Evolutionary conservation across 495 filamentous ascomycete species (phyloP).

Genomic region (Hypoxylon lienhwacheense): DNA sequence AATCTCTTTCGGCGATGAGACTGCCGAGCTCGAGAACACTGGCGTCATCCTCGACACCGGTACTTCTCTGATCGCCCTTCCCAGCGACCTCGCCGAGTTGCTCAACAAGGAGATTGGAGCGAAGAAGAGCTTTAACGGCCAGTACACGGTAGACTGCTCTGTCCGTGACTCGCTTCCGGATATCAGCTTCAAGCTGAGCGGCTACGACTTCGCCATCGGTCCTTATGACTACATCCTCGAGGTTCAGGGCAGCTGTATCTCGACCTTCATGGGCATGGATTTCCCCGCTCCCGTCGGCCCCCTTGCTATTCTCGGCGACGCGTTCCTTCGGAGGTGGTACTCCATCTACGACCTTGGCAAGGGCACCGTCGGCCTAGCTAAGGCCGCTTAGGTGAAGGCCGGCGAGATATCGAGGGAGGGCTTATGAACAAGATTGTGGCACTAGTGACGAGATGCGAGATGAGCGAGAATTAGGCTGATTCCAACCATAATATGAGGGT

Average conservation of each 20-base stretch:
- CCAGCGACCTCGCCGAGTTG: slow-evolving; percentile 89
- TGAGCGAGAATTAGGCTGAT: slow-evolving; percentile 17
- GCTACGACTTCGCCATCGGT: slow-evolving; percentile 87
- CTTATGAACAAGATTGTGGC: slow-evolving; percentile 11
- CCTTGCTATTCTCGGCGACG: slow-evolving; percentile 93
- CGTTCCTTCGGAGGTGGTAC: slow-evolving; percentile 97
- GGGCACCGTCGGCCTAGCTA: slow-evolving; percentile 82
- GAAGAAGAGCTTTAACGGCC: slow-evolving; percentile 93
- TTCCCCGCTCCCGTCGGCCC: slow-evolving; percentile 90
- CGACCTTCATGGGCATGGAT: slow-evolving; percentile 97
- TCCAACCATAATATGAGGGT: slow-evolving; percentile 25
- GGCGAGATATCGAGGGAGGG: slow-evolving; percentile 4
- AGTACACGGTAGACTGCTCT: slow-evolving; percentile 89
- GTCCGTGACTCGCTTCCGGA: slow-evolving; percentile 83
- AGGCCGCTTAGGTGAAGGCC: slow-evolving; percentile 61
- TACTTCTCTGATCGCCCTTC: slow-evolving; percentile 96
- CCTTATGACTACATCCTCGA: slow-evolving; percentile 96
- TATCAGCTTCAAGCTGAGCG: slow-evolving; percentile 81
- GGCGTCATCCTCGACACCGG: slow-evolving; percentile 98
- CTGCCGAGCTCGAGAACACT: slow-evolving; percentile 86
- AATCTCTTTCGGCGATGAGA: slow-evolving; percentile 80
- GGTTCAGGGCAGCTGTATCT: slow-evolving; percentile 93
- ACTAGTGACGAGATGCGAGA: slow-evolving; percentile 15
- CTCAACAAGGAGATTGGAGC: slow-evolving; percentile 97
- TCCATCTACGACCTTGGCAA: slow-evolving; percentile 92